These are phyloP conservation scores for Fusarium sp. DNA, from an alignment of 2,329 filamentous ascomycete genomes.

Conservation along the genomic window DNA sequence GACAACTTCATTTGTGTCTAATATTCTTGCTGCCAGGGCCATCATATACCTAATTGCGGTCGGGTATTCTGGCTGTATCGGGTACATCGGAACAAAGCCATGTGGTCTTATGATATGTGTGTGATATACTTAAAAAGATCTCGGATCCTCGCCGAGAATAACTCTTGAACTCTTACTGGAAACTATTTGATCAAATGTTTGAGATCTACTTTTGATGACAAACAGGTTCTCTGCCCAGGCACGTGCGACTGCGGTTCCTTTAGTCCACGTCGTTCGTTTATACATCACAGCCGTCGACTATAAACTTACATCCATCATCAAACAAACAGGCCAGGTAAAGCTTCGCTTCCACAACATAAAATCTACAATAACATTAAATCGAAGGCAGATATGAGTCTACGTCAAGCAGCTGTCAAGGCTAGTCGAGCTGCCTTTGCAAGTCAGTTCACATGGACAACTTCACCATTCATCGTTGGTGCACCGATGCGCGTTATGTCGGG, in stretches of 20 bases:
- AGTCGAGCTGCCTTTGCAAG: slow-evolving; percentile 12
- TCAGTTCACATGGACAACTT: slow-evolving; percentile 51
- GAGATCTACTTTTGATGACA: background rate
- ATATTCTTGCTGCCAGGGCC: background rate
- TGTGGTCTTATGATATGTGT: background rate
- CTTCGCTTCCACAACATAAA: background rate
- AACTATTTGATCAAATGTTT: background rate
- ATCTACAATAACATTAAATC: background rate
- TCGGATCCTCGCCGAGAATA: slow-evolving; percentile 13
- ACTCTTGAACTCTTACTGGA: too few relatives aligned
- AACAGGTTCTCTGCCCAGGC: background rate
- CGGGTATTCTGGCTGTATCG: slow-evolving; percentile 24
- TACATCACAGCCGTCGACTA: background rate
- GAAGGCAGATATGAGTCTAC: slow-evolving; percentile 10
- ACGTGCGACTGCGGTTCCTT: background rate
- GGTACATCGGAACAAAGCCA: slow-evolving; percentile 12
- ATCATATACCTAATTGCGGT: background rate
- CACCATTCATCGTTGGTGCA: slow-evolving; percentile 66
- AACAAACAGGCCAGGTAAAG: background rate
- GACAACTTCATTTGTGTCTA: background rate
- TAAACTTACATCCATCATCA: background rate
- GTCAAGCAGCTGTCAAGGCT: slow-evolving; percentile 1
- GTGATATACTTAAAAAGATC: background rate
- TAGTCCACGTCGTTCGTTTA: background rate
- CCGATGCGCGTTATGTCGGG: slow-evolving; percentile 76